Percentiles rank a stretch among this genome's conserved stretches.
Conservation (phyloP, 2,329 filamentous ascomycete genomes). For the Leptographium lundbergii region DNA sequence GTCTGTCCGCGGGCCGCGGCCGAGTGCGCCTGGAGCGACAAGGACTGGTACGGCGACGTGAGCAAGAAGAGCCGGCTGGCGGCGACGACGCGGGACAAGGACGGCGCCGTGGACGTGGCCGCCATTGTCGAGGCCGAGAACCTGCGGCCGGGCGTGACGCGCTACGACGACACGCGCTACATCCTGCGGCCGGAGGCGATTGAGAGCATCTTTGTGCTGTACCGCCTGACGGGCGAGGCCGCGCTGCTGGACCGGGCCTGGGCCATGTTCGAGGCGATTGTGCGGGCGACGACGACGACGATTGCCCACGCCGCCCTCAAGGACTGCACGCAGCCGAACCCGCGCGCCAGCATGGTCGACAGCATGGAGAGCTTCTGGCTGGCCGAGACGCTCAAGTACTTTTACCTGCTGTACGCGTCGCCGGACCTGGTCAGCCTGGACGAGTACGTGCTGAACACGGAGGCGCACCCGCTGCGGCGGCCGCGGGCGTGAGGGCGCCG, state of each 20-base stretch:
- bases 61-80: background rate
- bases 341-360: slow-evolving; percentile 2
- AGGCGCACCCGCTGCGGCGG: slow-evolving; percentile 32
- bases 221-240: slow-evolving; percentile 34
- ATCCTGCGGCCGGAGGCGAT: slow-evolving; percentile 37
- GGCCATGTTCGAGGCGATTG: slow-evolving; percentile 33
- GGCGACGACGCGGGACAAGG: slow-evolving; percentile 4
- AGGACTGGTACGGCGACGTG: slow-evolving; percentile 16
- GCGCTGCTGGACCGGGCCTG: slow-evolving; percentile 32
- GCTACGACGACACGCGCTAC: slow-evolving; percentile 31
- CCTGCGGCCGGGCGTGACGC: slow-evolving; percentile 39
- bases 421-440: slow-evolving; percentile 52
- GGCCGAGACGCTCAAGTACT: slow-evolving; percentile 67
- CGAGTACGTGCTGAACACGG: slow-evolving; percentile 53
- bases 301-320: slow-evolving; percentile 33
- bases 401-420: slow-evolving; percentile 59
- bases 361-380: slow-evolving; percentile 49
- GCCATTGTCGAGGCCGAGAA: slow-evolving; percentile 16
- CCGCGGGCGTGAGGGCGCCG: background rate
- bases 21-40: slow-evolving; percentile 22
- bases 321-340: slow-evolving; percentile 4
- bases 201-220: slow-evolving; percentile 39
- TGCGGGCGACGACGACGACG: slow-evolving; percentile 28
- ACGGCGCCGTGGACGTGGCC: background rate
- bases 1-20: slow-evolving; percentile 22